phyloP scores from a whole-genome alignment of 1,139 yeast species.

The Blastobotrys serpentis region DNA sequence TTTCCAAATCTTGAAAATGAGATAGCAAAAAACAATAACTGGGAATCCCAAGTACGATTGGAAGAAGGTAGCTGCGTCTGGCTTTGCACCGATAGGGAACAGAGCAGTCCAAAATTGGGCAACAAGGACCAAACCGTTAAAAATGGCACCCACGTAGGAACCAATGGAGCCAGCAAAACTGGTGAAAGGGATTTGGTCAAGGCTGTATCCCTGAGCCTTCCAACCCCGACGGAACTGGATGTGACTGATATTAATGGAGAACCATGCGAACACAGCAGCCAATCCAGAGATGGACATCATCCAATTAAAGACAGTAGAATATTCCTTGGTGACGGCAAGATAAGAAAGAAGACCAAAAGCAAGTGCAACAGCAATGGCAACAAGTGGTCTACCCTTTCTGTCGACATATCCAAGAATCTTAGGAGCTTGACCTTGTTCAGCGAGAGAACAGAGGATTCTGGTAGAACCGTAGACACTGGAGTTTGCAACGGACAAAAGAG shows the following conservation, averaged over 20 bases:
- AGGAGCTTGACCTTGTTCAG: conserved; percentile 83
- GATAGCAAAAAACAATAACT: conserved; percentile 49
- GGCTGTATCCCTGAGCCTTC: conserved; percentile 58
- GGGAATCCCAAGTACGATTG: conserved; percentile 54
- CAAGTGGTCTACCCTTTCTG: conserved; percentile 69
- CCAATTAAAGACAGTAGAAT: conserved; percentile 77
- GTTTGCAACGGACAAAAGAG: conserved; percentile 71
- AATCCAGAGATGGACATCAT: conserved; percentile 79
- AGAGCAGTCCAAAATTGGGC: conserved; percentile 85
- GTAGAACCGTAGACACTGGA: conserved; percentile 78
- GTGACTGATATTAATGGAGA: conserved; percentile 71
- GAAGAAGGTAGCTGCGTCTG: conserved; percentile 46
- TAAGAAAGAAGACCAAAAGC: conserved; percentile 67
- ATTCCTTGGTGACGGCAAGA: conserved; percentile 61
- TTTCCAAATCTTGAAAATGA: conserved; percentile 51
- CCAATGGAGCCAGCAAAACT: conserved; percentile 72
- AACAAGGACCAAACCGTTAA: conserved; percentile 63
- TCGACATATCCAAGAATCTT: conserved; percentile 69
- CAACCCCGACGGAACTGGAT: conserved; percentile 78
- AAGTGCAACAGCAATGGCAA: conserved; percentile 58
- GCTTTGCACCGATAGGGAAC: conserved; percentile 56
- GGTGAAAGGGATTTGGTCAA: conserved; percentile 65
- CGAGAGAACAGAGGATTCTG: conserved; percentile 76
- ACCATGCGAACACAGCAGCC: conserved; percentile 83
- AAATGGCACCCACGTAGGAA: conserved; percentile 58